Percentiles rank a stretch among this genome's conserved stretches.
phyloP scores from a whole-genome alignment of 495 filamentous ascomycete species.

The Tuber borchii region DNA sequence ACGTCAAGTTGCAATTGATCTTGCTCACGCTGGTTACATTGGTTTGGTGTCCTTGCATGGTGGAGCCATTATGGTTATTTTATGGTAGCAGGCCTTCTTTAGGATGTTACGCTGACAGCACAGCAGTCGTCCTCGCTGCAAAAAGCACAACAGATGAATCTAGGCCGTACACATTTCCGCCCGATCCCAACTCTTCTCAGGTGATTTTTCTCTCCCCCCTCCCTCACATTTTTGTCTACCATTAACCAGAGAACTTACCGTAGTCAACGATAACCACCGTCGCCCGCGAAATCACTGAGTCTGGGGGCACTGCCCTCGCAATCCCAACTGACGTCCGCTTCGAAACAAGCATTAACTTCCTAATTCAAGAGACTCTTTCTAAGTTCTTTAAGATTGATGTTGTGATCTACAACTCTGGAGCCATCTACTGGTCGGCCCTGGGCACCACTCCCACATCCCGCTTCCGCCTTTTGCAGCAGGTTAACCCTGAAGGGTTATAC shows the following conservation, averaged over 20 bases:
- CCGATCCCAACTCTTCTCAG: constrained; percentile 68
- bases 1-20: constrained; percentile 67
- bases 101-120: not conserved
- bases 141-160: constrained; percentile 65
- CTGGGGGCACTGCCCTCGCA: constrained; percentile 59
- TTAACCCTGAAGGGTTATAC: constrained; percentile 73
- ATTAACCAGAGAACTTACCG: not conserved
- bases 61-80: not conserved
- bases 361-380: constrained; percentile 57
- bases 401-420: constrained; percentile 75
- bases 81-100: not conserved
- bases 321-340: constrained; percentile 66
- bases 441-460: constrained; percentile 67
- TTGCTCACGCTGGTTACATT: constrained; percentile 63
- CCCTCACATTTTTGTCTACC: not conserved
- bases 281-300: constrained; percentile 64
- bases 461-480: constrained; percentile 73
- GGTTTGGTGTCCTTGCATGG: constrained; percentile 46
- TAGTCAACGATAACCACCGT: constrained; percentile 80
- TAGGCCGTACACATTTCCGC: constrained; percentile 58
- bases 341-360: constrained; percentile 54
- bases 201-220: not conserved
- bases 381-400: constrained; percentile 63
- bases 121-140: constrained; percentile 68
- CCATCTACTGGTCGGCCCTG: constrained; percentile 79